Evolutionary conservation across 2,329 filamentous ascomycete genomes (phyloP).

Genomic region (Sporothrix globosa): DNA sequence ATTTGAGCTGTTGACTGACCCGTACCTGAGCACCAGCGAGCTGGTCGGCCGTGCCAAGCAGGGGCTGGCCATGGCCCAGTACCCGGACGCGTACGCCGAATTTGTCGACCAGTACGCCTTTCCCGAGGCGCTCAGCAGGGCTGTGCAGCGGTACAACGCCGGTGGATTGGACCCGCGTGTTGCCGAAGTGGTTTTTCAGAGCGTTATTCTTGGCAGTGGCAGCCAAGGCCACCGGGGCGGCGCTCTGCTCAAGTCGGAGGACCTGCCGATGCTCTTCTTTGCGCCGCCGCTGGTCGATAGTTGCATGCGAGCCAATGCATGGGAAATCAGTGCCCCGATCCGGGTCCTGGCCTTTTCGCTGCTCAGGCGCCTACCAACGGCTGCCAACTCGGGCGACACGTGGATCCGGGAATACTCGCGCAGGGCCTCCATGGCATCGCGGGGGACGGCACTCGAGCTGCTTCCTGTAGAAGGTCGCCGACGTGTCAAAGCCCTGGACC

Average conservation of each 20-base stretch:
- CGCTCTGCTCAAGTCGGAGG: background rate
- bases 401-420: constrained; percentile 47
- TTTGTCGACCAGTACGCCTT: constrained; percentile 40
- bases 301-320: constrained; percentile 45
- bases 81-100: constrained; percentile 37
- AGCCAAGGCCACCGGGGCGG: background rate
- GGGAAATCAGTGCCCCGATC: constrained; percentile 45
- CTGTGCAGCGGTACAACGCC: constrained; percentile 10
- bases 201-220: constrained; percentile 19
- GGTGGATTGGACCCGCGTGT: constrained; percentile 40
- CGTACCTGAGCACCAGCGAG: constrained; percentile 37
- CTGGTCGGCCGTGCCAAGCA: constrained; percentile 38
- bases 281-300: constrained; percentile 49
- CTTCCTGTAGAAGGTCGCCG: constrained; percentile 35
- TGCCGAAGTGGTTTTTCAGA: constrained; percentile 40
- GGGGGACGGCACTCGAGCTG: constrained; percentile 43
- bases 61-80: constrained; percentile 28
- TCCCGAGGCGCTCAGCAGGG: background rate
- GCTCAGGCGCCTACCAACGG: constrained; percentile 37
- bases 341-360: constrained; percentile 47
- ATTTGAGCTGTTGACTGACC: constrained; percentile 43
- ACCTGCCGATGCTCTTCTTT: constrained; percentile 45
- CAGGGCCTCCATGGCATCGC: constrained; percentile 41
- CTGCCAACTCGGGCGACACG: constrained; percentile 25
- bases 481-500: constrained; percentile 35